phyloP scores from a whole-genome alignment of 768 basidiomycete species.

The Pleurotus sapidus region DNA sequence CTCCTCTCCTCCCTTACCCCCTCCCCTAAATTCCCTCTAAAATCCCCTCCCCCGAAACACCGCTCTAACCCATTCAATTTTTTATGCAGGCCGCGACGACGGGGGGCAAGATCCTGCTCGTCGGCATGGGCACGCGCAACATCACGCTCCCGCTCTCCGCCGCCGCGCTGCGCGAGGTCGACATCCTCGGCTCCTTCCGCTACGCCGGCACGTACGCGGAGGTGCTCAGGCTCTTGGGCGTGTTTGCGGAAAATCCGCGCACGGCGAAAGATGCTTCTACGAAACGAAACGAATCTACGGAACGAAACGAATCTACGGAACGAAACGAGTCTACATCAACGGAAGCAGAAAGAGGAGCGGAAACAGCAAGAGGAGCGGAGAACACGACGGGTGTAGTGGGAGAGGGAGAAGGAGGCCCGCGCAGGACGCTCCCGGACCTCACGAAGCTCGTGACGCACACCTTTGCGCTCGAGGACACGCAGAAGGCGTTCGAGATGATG shows the following conservation, averaged over 20 bases:
- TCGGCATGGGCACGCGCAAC: conserved; percentile 93
- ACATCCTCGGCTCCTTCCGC: conserved; percentile 89
- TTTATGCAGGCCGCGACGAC: conserved; percentile 75
- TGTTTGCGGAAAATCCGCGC: background rate
- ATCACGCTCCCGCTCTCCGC: conserved; percentile 79
- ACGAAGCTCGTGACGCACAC: conserved; percentile 77
- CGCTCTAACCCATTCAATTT: no score
- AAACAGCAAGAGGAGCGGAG: no score
- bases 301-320: no score
- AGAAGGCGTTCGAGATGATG: conserved; percentile 80
- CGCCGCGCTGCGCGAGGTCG: conserved; percentile 86
- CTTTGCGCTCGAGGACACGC: conserved; percentile 60
- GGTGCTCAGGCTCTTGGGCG: conserved; percentile 58
- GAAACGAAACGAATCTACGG: no score
- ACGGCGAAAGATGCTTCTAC: no score
- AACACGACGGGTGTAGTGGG: no score
- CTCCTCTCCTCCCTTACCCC: background rate
- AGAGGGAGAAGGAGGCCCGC: no score
- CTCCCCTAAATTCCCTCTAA: no score
- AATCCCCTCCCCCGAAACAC: no score
- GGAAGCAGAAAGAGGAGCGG: no score
- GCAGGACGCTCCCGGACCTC: background rate
- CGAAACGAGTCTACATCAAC: no score
- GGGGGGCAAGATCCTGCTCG: conserved; percentile 89
- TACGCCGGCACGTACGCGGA: conserved; percentile 89